Conservation (phyloP, 179 eudicot genomes). For the Carnegiea gigantea region DNA sequence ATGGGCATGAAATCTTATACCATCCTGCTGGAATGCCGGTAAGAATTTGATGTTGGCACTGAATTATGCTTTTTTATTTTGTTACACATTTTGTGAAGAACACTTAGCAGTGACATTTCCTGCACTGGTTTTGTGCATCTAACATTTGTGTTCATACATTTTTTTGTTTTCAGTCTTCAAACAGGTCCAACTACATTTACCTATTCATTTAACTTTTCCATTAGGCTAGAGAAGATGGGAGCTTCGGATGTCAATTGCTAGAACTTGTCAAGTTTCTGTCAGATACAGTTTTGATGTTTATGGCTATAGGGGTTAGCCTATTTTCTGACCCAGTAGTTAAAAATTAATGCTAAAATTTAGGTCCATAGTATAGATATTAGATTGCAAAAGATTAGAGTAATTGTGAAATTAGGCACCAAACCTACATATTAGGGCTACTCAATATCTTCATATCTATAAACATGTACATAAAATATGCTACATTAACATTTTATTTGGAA, state of each 20-base stretch:
- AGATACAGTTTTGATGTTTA: not conserved
- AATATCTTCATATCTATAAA: not conserved
- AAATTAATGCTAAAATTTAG: not conserved
- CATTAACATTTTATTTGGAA: not conserved
- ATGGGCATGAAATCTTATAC: not conserved
- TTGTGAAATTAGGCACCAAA: not conserved
- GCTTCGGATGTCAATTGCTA: slow-evolving; percentile 49
- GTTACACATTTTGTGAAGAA: no score
- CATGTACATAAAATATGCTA: not conserved
- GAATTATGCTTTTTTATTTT: not conserved
- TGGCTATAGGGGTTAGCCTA: not conserved
- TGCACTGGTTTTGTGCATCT: not conserved
- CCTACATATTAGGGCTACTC: not conserved
- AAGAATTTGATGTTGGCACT: not conserved
- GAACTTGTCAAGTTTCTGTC: not conserved
- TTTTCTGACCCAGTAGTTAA: not conserved
- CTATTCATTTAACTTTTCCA: not conserved
- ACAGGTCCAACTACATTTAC: not conserved
- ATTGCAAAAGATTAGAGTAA: not conserved
- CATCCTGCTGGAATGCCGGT: not conserved
- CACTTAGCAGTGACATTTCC: not conserved
- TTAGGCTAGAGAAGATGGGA: slow-evolving; percentile 87
- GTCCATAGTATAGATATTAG: not conserved
- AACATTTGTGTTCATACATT: not conserved
- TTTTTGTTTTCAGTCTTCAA: not conserved